A percentile compares a stretch with the other conserved stretches of the same genome.
These are phyloP conservation scores for Penicillium sp. DNA, from an alignment of 2,329 filamentous ascomycete genomes.

Conservation along the genomic window DNA sequence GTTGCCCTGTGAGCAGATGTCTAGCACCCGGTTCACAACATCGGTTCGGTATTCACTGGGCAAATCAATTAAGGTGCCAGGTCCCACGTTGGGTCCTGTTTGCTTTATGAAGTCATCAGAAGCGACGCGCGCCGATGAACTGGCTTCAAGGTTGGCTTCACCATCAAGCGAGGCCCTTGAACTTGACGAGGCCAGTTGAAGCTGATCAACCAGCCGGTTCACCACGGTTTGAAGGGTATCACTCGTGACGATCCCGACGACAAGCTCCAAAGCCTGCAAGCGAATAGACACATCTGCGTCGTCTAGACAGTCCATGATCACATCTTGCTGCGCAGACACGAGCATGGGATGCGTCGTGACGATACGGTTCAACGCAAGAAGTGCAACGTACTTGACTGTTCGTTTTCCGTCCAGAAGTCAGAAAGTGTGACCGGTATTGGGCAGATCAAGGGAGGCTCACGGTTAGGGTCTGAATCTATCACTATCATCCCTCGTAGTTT, in stretches of 20 bases:
- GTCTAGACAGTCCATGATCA: constrained; percentile 93
- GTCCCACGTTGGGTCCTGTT: constrained; percentile 28
- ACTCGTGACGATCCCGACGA: constrained; percentile 85
- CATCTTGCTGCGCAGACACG: constrained; percentile 88
- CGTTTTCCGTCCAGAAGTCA: constrained; percentile 6
- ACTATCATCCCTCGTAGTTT: constrained; percentile 94
- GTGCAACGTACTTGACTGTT: constrained; percentile 89
- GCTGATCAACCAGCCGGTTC: constrained; percentile 78
- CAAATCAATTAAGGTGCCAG: constrained; percentile 50
- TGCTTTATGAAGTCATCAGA: background rate
- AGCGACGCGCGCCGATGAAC: constrained; percentile 14
- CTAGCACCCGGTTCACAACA: constrained; percentile 74
- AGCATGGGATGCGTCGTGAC: constrained; percentile 81
- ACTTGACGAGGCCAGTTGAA: constrained; percentile 62
- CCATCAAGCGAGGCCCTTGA: constrained; percentile 27
- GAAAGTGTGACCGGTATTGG: background rate
- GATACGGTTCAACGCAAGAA: constrained; percentile 93
- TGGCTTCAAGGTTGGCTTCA: constrained; percentile 41
- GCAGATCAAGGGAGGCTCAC: constrained; percentile 50
- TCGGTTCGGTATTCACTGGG: constrained; percentile 81
- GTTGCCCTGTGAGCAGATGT: constrained; percentile 84
- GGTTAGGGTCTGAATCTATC: constrained; percentile 85
- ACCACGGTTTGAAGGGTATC: constrained; percentile 82
- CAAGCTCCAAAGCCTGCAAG: constrained; percentile 83
- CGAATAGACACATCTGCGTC: constrained; percentile 94